Evolutionary conservation across 2,329 filamentous ascomycete genomes (phyloP).

Genomic region (Talaromyces islandicus): DNA sequence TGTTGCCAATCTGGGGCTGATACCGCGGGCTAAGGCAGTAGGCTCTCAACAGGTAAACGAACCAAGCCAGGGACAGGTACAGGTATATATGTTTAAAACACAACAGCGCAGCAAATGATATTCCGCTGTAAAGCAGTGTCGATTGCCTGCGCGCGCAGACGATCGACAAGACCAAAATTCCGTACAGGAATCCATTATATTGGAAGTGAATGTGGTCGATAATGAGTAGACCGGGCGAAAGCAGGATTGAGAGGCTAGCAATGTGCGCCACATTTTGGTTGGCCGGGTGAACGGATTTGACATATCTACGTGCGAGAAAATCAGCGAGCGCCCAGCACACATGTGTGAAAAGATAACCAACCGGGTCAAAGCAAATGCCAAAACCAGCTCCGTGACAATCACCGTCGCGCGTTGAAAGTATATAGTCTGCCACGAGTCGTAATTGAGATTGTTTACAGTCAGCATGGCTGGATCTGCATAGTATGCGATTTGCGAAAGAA

Average conservation of each 20-base stretch:
- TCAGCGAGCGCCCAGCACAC: slow-evolving; percentile 5
- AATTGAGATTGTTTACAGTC: slow-evolving; percentile 69
- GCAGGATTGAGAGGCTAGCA: slow-evolving; percentile 78
- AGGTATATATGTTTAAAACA: slow-evolving; percentile 99
- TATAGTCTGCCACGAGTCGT: slow-evolving; percentile 88
- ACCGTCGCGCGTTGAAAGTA: slow-evolving; percentile 92
- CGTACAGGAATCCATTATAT: slow-evolving; percentile 97
- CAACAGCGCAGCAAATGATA: slow-evolving; percentile 76
- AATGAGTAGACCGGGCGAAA: slow-evolving; percentile 89
- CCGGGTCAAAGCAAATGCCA: slow-evolving; percentile 76
- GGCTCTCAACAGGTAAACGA: slow-evolving; percentile 80
- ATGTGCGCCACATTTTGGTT: slow-evolving; percentile 76
- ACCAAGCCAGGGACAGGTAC: slow-evolving; percentile 92
- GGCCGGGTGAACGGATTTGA: slow-evolving; percentile 60
- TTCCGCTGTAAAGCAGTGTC: slow-evolving; percentile 69
- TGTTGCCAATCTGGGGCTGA: slow-evolving; percentile 69
- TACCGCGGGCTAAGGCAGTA: slow-evolving; percentile 82
- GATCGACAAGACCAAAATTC: slow-evolving; percentile 78
- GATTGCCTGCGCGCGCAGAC: slow-evolving; percentile 71
- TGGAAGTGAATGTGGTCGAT: slow-evolving; percentile 99
- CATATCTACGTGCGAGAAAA: slow-evolving; percentile 51
- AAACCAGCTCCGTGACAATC: slow-evolving; percentile 73
- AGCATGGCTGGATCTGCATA: slow-evolving; percentile 78
- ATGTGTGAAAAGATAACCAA: slow-evolving; percentile 35
- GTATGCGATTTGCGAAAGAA: slow-evolving; percentile 72